Conservation (phyloP, 140 eudicot species). For the Bidens hawaiensis region DNA sequence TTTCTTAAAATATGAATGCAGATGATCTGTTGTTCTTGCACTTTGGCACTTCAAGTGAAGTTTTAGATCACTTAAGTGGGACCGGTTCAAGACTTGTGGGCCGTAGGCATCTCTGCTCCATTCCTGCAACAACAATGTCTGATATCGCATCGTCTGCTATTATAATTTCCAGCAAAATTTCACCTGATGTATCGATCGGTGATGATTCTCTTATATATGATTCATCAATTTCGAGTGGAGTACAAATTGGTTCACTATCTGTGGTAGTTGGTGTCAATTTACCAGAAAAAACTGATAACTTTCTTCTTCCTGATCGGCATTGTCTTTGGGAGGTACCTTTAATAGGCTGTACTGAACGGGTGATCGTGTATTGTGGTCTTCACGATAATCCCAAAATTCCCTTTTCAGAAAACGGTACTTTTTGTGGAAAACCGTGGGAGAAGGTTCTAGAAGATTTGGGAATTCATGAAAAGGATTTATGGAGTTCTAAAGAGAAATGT, state of each 20-base stretch:
- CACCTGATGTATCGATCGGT: slow-evolving; percentile 80
- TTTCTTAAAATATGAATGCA: slow-evolving; percentile 30
- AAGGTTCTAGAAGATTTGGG: slow-evolving; percentile 66
- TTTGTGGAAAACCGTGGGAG: slow-evolving; percentile 99
- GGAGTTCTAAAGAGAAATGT: slow-evolving; percentile 73
- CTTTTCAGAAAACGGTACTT: slow-evolving; percentile 60
- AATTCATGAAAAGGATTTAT: slow-evolving; percentile 65
- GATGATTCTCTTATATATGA: slow-evolving; percentile 89
- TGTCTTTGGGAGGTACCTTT: slow-evolving; percentile 98
- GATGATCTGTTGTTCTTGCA: slow-evolving; percentile 84
- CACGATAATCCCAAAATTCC: slow-evolving; percentile 88
- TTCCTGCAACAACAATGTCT: slow-evolving; percentile 91
- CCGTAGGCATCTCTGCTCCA: slow-evolving; percentile 86
- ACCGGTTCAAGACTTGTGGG: slow-evolving; percentile 72
- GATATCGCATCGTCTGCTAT: slow-evolving; percentile 95
- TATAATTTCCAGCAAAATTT: slow-evolving; percentile 73
- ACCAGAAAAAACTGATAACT: slow-evolving; percentile 42
- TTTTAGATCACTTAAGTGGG: slow-evolving; percentile 82
- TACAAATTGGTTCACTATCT: slow-evolving; percentile 89
- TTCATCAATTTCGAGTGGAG: slow-evolving; percentile 66
- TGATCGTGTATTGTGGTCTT: slow-evolving; percentile 91
- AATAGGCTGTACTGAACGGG: slow-evolving; percentile 51
- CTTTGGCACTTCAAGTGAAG: slow-evolving; percentile 98
- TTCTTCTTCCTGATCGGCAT: slow-evolving; percentile 91
- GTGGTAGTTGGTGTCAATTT: slow-evolving; percentile 77